Base-by-base conservation (phyloP, 148 eudicot species). In the Oxyria digyna region DNA sequence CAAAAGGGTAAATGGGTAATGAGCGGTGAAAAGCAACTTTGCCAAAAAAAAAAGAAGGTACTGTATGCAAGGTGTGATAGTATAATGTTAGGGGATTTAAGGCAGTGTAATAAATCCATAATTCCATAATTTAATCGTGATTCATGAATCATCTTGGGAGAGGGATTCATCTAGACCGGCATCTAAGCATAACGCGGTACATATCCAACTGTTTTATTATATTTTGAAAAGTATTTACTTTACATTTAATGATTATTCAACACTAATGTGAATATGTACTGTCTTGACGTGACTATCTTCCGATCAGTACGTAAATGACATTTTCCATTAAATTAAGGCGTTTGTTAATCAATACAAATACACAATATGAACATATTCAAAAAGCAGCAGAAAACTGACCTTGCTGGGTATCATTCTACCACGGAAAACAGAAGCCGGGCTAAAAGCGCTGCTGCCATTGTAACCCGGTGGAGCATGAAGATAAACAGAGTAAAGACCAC, bases 361-460 rank as follows among this genome's bases (percentile, higher is more conserved):
- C n/a, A n/a, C n/a, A n/a, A n/a, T n/a, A n/a, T n/a, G n/a, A n/a
- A n/a, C n/a, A n/a, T n/a, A n/a, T n/a, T n/a, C n/a, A n/a, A n/a
- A n/a, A n/a, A n/a, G n/a, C n/a, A n/a, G 6, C 41, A 7, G 29
- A 52, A 23, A 52, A 52, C 62, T 21, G n/a, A 59, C 65, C 65
- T 59, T 59, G 38, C 65, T 59, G 18, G 65, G 65, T 14, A 59
- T 59, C 65, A 14, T 27, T 29, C 37, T 29, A 27, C 65, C 65
- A 59, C 9, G 65, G 21, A 59, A 59, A 13, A 59, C 65, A 3
- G 65, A 29, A 1, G 20, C 65, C 18, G 38, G 38, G 10, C 7
- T 17, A 59, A 6, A 27, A 59, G 0, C 27, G 31, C 18, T n/a
- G n/a, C n/a, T 59, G 65, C 8, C n/a, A 59, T 59, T 59, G 29